Evolutionary conservation across 768 basidiomycete species (phyloP), one percentile per base, ranked within the genome.

Genomic region (Lactifluus piperatus): DNA sequence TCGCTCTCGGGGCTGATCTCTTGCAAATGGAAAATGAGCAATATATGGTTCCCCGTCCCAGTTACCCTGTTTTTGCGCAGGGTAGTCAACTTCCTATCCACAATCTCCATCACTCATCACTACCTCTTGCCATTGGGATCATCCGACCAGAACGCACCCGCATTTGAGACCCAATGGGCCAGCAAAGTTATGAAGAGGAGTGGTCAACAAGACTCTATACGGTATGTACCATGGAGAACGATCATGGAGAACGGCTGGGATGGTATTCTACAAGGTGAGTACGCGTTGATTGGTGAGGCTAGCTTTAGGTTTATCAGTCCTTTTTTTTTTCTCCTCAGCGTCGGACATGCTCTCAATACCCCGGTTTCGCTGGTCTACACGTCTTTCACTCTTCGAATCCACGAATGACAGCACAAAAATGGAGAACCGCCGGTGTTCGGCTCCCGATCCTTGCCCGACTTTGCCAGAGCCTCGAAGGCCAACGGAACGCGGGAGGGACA

Each of bases 61-160:
- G 79, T 89, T 66, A 76, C 78, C 57, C 71, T 79, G 41, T 70
- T 89, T 36, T 73, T 89, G 54, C 85, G 79, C 62, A 76, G 87
- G 58, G 73, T 90, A 34, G 79, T 83, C 59, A 85, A 87, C 63
- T 81, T 79, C 39, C 77, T 90, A 44, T 86, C 86, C 0, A 75
- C 83, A 0, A 71, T 88, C n/a, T 85, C 86, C 0, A 79, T 89
- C 27, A 82, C 87, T 4, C 81, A 80, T 66, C 82, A 86, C 27
- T 86, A 83, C 68, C 66, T 83, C 41, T 64, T 73, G 30, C 74
- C 72, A 26, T 70, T 67, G 54, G 66, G 29, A 2, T 47, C 60
- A 16, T 26, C 49, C 20, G 53, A 55, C 59, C 36, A 60, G 62
- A 48, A 60, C 58, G 29, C 34, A 18, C 24, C 51, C 29, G 50